These are phyloP conservation scores for Debaryomycetaceae sp. DNA, from an alignment of 1,139 yeast species.

Conservation along the genomic window DNA sequence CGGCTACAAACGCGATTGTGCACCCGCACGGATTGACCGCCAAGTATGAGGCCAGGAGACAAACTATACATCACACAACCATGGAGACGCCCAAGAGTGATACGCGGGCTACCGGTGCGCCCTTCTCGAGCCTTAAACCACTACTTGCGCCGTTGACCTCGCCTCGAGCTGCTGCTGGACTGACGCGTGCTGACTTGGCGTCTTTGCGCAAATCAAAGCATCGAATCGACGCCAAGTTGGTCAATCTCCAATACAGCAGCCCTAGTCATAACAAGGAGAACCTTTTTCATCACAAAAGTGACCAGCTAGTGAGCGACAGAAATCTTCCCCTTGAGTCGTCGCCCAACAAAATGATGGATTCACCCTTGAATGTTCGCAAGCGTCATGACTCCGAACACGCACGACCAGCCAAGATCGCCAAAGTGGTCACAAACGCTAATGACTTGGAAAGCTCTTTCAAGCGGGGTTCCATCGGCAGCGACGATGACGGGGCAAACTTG, in stretches of 20 bases:
- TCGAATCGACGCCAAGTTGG: conserved; percentile 14
- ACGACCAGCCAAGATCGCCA: conserved; percentile 16
- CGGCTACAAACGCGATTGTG: conserved; percentile 8
- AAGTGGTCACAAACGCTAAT: conserved; percentile 19
- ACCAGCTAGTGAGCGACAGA: conserved; percentile 2
- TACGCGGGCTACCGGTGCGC: background rate
- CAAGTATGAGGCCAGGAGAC: conserved; percentile 26
- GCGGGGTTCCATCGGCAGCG: conserved; percentile 5
- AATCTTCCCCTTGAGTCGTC: conserved; percentile 9
- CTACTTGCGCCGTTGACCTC: conserved; percentile 30
- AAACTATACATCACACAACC: conserved; percentile 19
- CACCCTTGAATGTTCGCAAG: conserved; percentile 4
- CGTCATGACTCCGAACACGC: background rate
- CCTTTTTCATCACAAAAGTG: too few relatives aligned
- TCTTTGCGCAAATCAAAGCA: conserved; percentile 16
- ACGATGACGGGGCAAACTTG: conserved; percentile 9
- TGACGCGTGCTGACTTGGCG: conserved; percentile 16
- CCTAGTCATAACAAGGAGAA: conserved; percentile 6
- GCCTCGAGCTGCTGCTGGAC: conserved; percentile 21
- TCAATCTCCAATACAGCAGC: conserved; percentile 7
- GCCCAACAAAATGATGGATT: conserved; percentile 11
- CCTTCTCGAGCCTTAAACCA: conserved; percentile 11
- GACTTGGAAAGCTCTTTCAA: conserved; percentile 11
- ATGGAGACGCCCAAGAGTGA: conserved; percentile 7
- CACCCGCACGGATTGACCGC: conserved; percentile 49